phyloP scores from a whole-genome alignment of 257 asterid genomes.

The Rubia yunnanensis region DNA sequence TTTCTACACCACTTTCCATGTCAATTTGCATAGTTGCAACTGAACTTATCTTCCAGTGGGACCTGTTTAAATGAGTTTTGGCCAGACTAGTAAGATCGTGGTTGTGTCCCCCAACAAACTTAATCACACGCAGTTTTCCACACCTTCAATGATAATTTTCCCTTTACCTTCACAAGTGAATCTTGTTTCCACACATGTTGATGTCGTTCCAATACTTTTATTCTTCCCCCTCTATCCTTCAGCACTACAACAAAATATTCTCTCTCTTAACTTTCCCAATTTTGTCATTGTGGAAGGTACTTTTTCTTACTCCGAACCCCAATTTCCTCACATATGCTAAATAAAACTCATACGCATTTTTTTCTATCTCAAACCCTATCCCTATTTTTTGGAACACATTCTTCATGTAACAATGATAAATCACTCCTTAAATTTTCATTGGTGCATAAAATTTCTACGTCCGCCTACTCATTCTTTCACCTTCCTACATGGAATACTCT shows the following conservation, averaged over 20 bases:
- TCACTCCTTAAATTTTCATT: too few species aligned
- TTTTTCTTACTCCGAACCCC: neutral
- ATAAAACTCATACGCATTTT: neutral
- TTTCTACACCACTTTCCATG: neutral
- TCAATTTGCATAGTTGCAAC: too few species aligned
- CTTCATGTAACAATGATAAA: too few species aligned
- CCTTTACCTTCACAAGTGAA: neutral
- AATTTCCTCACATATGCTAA: neutral
- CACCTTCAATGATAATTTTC: neutral
- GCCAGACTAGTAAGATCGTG: neutral
- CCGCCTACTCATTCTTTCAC: too few species aligned
- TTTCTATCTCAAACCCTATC: neutral
- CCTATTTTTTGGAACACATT: too few species aligned
- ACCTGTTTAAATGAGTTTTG: neutral
- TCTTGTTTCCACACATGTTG: neutral
- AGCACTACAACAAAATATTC: neutral
- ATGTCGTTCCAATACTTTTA: neutral
- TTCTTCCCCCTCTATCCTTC: neutral
- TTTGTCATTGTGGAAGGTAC: too few species aligned
- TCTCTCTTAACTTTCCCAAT: neutral
- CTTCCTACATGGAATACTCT: too few species aligned
- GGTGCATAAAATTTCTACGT: too few species aligned
- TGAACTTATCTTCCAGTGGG: too few species aligned
- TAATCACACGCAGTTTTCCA: neutral
- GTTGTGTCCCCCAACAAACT: neutral